phyloP scores from a whole-genome alignment of 2,329 filamentous ascomycete species.

The Curvularia sp. region DNA sequence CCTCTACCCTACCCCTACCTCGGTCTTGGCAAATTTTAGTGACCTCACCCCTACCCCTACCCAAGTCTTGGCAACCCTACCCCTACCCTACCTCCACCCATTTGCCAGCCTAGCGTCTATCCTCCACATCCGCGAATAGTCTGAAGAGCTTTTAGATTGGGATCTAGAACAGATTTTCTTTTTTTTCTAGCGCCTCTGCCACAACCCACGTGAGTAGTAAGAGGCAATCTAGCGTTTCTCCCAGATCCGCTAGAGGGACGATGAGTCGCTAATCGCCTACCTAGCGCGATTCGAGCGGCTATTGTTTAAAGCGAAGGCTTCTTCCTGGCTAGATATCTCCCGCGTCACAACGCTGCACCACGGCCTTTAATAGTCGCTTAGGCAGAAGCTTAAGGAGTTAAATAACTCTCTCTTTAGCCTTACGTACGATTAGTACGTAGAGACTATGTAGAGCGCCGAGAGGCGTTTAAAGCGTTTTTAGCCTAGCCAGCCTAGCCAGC shows the following conservation, averaged over 20 bases:
- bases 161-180: background rate
- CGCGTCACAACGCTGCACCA: background rate
- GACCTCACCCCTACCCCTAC: no score
- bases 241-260: background rate
- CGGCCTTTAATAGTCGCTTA: background rate
- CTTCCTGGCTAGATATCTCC: background rate
- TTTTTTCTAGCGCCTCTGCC: background rate
- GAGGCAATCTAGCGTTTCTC: background rate
- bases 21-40: no score
- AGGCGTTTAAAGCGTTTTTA: background rate
- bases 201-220: slow-evolving; percentile 1
- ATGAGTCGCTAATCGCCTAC: background rate
- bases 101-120: no score
- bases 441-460: background rate
- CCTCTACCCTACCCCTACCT: no score
- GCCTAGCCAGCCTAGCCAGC: background rate
- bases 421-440: background rate
- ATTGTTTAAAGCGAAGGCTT: slow-evolving; percentile 1
- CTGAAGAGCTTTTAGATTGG: slow-evolving; percentile 16
- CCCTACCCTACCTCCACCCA: no score
- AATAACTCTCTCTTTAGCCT: background rate
- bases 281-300: background rate
- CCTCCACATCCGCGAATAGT: background rate
- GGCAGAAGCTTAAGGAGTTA: background rate
- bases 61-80: no score